phyloP scores from a whole-genome alignment of 108 stramenopile genomes.

The Discostella pseudostelligera region DNA sequence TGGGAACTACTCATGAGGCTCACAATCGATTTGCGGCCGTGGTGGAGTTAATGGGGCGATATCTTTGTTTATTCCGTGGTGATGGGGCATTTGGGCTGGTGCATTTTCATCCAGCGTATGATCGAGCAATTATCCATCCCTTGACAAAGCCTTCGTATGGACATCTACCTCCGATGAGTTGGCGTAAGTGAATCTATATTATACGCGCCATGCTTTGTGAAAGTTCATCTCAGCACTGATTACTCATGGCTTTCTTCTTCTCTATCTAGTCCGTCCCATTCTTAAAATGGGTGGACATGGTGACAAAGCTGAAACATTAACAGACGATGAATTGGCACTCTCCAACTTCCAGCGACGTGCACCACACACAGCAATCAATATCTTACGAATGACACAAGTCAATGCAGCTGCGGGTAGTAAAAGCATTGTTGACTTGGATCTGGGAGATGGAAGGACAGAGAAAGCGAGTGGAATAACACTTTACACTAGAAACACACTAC shows the following conservation, averaged over 20 bases:
- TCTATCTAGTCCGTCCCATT: slow-evolving; percentile 48
- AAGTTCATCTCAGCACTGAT: background rate
- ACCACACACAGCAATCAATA: slow-evolving; percentile 69
- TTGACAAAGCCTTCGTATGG: slow-evolving; percentile 54
- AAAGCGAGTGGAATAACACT: slow-evolving; percentile 56
- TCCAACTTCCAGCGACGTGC: slow-evolving; percentile 69
- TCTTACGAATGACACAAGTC: slow-evolving; percentile 53
- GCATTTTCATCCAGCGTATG: slow-evolving; percentile 71
- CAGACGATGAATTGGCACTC: slow-evolving; percentile 56
- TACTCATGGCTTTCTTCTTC: background rate
- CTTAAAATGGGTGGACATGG: slow-evolving; percentile 53
- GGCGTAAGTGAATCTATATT: slow-evolving; percentile 31
- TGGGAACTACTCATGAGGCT: slow-evolving; percentile 19
- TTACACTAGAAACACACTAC: slow-evolving; percentile 55
- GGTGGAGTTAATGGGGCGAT: slow-evolving; percentile 60
- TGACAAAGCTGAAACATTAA: slow-evolving; percentile 40
- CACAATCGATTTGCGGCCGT: slow-evolving; percentile 67
- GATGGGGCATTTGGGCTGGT: slow-evolving; percentile 62
- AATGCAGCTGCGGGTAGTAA: slow-evolving; percentile 42
- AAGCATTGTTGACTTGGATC: slow-evolving; percentile 51
- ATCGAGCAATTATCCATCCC: slow-evolving; percentile 51
- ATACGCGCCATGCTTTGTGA: background rate
- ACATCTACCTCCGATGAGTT: slow-evolving; percentile 65
- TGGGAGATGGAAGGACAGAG: slow-evolving; percentile 52
- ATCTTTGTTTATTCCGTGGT: slow-evolving; percentile 55